Percentiles rank a stretch among this genome's conserved stretches.
Evolutionary conservation across 1,284 basidiomycete species (phyloP).

Genomic region (Paramarasmius palmivorus): DNA sequence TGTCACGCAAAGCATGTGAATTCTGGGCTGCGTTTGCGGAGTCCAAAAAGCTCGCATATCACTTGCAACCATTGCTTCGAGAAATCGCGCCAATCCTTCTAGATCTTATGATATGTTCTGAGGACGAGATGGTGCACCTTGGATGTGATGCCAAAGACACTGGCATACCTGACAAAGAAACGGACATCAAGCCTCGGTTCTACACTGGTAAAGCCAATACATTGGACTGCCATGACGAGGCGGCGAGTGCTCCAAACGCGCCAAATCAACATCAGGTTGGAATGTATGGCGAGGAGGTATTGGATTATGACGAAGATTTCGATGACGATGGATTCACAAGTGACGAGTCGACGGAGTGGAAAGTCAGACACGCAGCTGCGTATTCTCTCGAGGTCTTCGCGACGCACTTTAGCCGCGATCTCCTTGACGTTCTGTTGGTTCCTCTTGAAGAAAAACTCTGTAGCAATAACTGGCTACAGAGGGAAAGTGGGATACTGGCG

Average conservation of each 20-base stretch:
- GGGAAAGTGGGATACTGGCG: slow-evolving; percentile 95
- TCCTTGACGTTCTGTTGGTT: slow-evolving; percentile 87
- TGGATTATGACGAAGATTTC: slow-evolving; percentile 80
- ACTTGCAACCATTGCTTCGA: slow-evolving; percentile 82
- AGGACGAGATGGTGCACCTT: slow-evolving; percentile 94
- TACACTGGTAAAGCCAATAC: slow-evolving; percentile 86
- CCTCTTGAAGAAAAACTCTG: slow-evolving; percentile 94
- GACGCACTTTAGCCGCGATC: slow-evolving; percentile 85
- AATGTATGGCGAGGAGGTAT: slow-evolving; percentile 72
- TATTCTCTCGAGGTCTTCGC: slow-evolving; percentile 97
- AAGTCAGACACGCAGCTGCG: slow-evolving; percentile 96
- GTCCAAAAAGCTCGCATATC: slow-evolving; percentile 82
- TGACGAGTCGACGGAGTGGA: slow-evolving; percentile 98
- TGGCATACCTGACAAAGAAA: slow-evolving; percentile 88
- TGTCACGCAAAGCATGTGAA: slow-evolving; percentile 96
- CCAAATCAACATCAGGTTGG: slow-evolving; percentile 53
- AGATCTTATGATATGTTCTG: slow-evolving; percentile 97
- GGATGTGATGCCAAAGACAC: slow-evolving; percentile 93
- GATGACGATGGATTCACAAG: slow-evolving; percentile 95
- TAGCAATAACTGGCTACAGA: slow-evolving; percentile 90
- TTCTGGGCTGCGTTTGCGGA: slow-evolving; percentile 99
- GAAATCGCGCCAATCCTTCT: slow-evolving; percentile 93
- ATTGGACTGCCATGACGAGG: slow-evolving; percentile 78
- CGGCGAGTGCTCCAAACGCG: slow-evolving; percentile 44
- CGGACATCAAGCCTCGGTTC: slow-evolving; percentile 95